Base-by-base conservation (phyloP, 495 filamentous ascomycete species). In the Penicillium atrosanguineum region DNA sequence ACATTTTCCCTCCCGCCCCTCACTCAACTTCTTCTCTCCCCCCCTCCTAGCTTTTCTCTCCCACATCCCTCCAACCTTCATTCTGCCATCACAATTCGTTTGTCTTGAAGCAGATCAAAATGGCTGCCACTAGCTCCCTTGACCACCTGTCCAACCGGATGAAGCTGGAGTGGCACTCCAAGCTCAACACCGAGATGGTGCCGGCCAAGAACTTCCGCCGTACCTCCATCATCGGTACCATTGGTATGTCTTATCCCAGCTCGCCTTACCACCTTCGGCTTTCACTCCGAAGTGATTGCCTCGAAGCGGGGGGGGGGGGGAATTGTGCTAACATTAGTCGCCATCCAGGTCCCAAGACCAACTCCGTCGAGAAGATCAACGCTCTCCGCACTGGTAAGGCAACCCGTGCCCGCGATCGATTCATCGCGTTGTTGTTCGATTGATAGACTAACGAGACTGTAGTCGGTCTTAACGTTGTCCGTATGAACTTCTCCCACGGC, bases 401-500 rank as follows among this genome's bases (percentile, higher is more conserved):
- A 28, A 40, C 4, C 18, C 19, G 41, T 45, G 37, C 26, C 38
- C 44, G 34, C 29, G 20, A 56, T 53, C 28, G 25, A 31, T 12
- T 14, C 8, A 12, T 34, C 31, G 31, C 31, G 11, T 14, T 34
- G 9, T 12, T 29, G 14, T 8, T 28, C 44, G 19, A 47, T 37
- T 16, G 5, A 26, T 20, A 48, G 37, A 56, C 58, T 67, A 47
- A 67, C 46, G 38, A 8, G 28, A 40, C 21, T 45, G 56, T 54
- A 86, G 86, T 85, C 57, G 94, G 94, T 71, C 84, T 97, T 57
- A 97, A 97, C 73, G 91, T 98, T 56, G 94, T 97, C 57, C 95
- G 94, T 71, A 95, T 96, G 91, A 98, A 98, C 84, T 98, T 97
- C 73, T 97, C 93, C 58, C 94, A 98, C 72, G 94, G 94, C 62